Conservation (phyloP, 441 rosid species). For the Daphne laureola region DNA sequence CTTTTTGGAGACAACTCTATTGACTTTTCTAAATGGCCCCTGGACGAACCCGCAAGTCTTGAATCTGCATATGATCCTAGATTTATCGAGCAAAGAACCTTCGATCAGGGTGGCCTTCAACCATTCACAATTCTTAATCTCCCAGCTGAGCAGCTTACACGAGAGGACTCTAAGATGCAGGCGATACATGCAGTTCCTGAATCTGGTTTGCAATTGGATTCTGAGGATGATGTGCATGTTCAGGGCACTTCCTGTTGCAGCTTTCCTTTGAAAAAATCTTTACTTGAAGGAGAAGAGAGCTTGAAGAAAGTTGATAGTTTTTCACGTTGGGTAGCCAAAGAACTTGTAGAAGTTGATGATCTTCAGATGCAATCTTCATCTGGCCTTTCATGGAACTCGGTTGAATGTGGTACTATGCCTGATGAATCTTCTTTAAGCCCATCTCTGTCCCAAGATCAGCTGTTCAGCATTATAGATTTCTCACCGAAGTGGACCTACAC, state of each 20-base stretch:
- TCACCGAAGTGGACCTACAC: constrained; percentile 69
- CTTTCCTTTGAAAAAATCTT: constrained; percentile 35
- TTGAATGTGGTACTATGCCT: constrained; percentile 58
- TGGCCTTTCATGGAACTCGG: constrained; percentile 65
- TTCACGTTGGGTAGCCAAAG: constrained; percentile 77
- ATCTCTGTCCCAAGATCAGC: constrained; percentile 85
- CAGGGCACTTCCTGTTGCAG: constrained; percentile 37
- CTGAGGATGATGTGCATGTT: constrained; percentile 24
- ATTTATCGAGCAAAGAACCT: constrained; percentile 41
- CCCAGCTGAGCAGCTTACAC: constrained; percentile 33
- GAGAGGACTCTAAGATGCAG: constrained; percentile 25
- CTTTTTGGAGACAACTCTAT: constrained; percentile 28
- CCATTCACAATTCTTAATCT: constrained; percentile 28
- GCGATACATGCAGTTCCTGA: constrained; percentile 27
- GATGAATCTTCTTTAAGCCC: constrained; percentile 61
- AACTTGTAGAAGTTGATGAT: constrained; percentile 79
- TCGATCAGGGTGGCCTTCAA: constrained; percentile 22
- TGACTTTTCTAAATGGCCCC: constrained; percentile 26
- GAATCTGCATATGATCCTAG: constrained; percentile 37
- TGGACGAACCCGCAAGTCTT: constrained; percentile 32
- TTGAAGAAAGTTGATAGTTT: constrained; percentile 91
- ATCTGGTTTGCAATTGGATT: constrained; percentile 21
- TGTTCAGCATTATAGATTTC: constrained; percentile 73
- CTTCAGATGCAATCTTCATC: constrained; percentile 60
- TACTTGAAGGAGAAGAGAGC: constrained; percentile 55